A percentile compares a stretch with the other conserved stretches of the same genome.
Evolutionary conservation across 495 filamentous ascomycete species (phyloP).

Genomic region (Melanomma pulvis-pyrius): DNA sequence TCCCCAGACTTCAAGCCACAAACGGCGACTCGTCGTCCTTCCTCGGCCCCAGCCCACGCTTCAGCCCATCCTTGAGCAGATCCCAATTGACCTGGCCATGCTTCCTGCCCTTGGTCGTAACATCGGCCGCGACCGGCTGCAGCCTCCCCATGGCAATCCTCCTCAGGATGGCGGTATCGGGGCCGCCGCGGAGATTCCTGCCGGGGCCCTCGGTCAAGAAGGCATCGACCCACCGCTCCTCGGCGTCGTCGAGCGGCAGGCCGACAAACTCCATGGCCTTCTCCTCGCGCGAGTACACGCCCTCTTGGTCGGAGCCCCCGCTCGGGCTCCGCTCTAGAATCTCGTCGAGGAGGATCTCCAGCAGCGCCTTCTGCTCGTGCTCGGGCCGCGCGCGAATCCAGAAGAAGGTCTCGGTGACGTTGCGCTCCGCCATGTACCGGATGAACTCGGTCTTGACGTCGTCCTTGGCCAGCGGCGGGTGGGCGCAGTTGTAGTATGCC

Average conservation of each 20-base stretch:
- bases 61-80: slow-evolving; percentile 32
- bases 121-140: slow-evolving; percentile 33
- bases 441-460: slow-evolving; percentile 66
- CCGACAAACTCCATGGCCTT: slow-evolving; percentile 70
- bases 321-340: slow-evolving; percentile 56
- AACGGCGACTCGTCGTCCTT: slow-evolving; percentile 12
- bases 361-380: slow-evolving; percentile 59
- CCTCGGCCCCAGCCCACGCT: slow-evolving; percentile 31
- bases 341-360: slow-evolving; percentile 67
- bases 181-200: slow-evolving; percentile 61
- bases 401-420: slow-evolving; percentile 71
- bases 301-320: slow-evolving; percentile 50
- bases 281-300: slow-evolving; percentile 12
- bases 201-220: slow-evolving; percentile 64
- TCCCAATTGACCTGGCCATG: slow-evolving; percentile 59
- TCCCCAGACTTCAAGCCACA: slow-evolving; percentile 5
- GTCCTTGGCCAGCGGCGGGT: slow-evolving; percentile 63
- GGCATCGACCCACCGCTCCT: slow-evolving; percentile 74
- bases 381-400: slow-evolving; percentile 69
- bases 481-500: slow-evolving; percentile 74
- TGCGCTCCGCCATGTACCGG: slow-evolving; percentile 65
- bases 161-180: slow-evolving; percentile 71
- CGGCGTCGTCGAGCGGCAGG: slow-evolving; percentile 66
- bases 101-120: slow-evolving; percentile 51
- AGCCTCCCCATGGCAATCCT: slow-evolving; percentile 60